Base-by-base conservation (phyloP, 495 filamentous ascomycete genomes). In the Talaromyces adpressus region DNA sequence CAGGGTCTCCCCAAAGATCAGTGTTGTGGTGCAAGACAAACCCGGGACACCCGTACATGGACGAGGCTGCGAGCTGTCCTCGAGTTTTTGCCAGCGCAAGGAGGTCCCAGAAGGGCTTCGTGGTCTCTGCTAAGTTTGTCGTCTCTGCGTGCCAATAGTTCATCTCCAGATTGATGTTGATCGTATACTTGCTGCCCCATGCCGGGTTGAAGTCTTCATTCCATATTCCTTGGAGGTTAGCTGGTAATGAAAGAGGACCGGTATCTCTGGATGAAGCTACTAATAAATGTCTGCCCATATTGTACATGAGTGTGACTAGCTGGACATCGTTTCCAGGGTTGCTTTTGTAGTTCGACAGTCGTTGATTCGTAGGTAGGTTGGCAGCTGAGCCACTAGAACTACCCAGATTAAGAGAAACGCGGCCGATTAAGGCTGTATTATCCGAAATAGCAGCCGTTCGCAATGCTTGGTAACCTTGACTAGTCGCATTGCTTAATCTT, bases 161-260 rank as follows among this genome's bases (percentile, higher is more conserved):
- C 78, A 84, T 84, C 63, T 83, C 67, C 0, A 73, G 69, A 32
- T 84, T 83, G 66, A 82, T 80, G 67, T 83, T 83, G 20, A 79
- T 75, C 8, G 81, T 84, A 68, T 73, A 84, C 54, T 79, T 80
- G 61, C 73, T 71, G 11, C 75, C 76, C 80, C 80, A 85, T 4
- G 77, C 64, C 0, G 78, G 76, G 30, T 57, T 61, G 60, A 72
- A 78, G 49, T 71, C 65, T 7, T 73, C 58, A 59, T 84, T 82
- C 82, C 79, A 84, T 32, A 83, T 70, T 5, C 80, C 81, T 65
- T 85, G 82, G 1, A 82, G 73, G 54, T 80, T 82, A 7, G 80
- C 75, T 4, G 82, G 80, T 0, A 84, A 25, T 27, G 51, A 53
- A 27, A 53, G 51, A 14, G 68, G 0, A 69, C 67, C 12, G 36